Conservation (phyloP, 106 monocot genomes). For the Apostasia ramifera region DNA sequence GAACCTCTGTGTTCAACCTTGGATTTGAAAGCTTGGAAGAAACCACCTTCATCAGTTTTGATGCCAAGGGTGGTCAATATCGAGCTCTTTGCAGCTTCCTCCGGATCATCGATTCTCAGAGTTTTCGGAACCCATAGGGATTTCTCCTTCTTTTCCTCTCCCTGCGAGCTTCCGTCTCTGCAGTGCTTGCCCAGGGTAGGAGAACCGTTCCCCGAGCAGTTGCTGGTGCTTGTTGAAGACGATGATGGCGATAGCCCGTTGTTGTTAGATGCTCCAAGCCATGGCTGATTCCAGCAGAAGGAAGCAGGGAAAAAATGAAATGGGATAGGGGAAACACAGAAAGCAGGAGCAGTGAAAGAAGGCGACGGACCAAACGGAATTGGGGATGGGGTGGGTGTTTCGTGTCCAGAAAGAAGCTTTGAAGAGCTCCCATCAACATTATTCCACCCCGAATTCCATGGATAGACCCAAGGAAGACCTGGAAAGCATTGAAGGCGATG, state of each 20-base stretch:
- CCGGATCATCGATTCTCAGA: conserved; percentile 57
- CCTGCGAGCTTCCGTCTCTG: conserved; percentile 10
- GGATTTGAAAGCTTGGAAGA: conserved; percentile 33
- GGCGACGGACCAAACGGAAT: conserved; percentile 17
- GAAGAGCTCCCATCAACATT: conserved; percentile 11
- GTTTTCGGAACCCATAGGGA: conserved; percentile 59
- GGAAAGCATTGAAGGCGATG: conserved; percentile 18
- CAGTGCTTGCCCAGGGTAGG: conserved; percentile 36
- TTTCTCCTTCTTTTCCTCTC: conserved; percentile 21
- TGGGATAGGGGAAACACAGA: conserved; percentile 20
- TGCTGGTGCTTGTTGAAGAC: neutral
- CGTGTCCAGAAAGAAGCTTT: conserved; percentile 13
- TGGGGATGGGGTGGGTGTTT: conserved; percentile 18
- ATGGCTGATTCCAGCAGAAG: conserved; percentile 24
- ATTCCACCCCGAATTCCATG: conserved; percentile 24
- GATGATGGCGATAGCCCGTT: conserved; percentile 5
- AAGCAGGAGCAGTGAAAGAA: conserved; percentile 27
- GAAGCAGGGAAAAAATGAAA: conserved; percentile 30
- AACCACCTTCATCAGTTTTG: conserved; percentile 21
- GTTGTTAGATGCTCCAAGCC: neutral
- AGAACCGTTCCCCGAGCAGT: conserved; percentile 6
- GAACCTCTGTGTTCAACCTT: conserved; percentile 4
- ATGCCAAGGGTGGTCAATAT: conserved; percentile 63
- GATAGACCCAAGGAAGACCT: conserved; percentile 10
- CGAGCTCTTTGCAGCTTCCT: conserved; percentile 57